These are phyloP conservation scores for Sugiyamaella lignohabitans DNA, from an alignment of 805 yeast species.

Conservation along the genomic window DNA sequence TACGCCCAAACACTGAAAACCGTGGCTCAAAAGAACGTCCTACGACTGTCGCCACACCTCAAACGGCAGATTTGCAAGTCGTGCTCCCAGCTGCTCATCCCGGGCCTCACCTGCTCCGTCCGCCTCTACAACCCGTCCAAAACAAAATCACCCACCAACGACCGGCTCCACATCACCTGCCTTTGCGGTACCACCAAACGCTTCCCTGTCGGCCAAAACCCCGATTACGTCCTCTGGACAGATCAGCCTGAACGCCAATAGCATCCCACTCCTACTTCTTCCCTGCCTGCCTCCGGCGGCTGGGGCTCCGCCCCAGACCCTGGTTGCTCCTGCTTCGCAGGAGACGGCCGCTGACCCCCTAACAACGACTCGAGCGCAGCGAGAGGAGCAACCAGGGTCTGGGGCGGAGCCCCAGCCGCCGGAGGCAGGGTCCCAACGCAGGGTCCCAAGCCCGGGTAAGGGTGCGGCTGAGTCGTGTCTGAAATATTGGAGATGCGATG, in stretches of 20 bases:
- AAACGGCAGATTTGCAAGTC: conserved; percentile 66
- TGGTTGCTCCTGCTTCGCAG: no score
- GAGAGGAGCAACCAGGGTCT: no score
- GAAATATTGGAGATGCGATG: no score
- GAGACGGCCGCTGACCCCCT: no score
- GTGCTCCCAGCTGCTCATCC: conserved; percentile 48
- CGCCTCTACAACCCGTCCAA: conserved; percentile 41
- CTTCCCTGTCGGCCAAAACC: conserved; percentile 56
- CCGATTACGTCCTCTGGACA: conserved; percentile 40
- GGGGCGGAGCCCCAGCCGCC: no score
- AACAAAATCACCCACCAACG: conserved; percentile 31
- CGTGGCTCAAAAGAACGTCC: conserved; percentile 62
- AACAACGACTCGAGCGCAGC: no score
- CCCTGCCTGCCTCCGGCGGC: no score
- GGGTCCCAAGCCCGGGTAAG: no score
- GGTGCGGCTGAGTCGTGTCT: no score
- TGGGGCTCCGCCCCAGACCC: no score
- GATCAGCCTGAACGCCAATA: conserved; percentile 13
- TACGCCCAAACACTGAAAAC: conserved; percentile 50
- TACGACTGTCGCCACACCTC: conserved; percentile 45
- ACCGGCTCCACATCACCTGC: conserved; percentile 47
- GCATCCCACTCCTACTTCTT: no score
- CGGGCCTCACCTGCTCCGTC: conserved; percentile 40
- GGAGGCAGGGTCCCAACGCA: no score
- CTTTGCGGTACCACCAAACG: conserved; percentile 48